phyloP scores from a whole-genome alignment of 176 grass and related monocot genomes.

The Oryza brachyantha region DNA sequence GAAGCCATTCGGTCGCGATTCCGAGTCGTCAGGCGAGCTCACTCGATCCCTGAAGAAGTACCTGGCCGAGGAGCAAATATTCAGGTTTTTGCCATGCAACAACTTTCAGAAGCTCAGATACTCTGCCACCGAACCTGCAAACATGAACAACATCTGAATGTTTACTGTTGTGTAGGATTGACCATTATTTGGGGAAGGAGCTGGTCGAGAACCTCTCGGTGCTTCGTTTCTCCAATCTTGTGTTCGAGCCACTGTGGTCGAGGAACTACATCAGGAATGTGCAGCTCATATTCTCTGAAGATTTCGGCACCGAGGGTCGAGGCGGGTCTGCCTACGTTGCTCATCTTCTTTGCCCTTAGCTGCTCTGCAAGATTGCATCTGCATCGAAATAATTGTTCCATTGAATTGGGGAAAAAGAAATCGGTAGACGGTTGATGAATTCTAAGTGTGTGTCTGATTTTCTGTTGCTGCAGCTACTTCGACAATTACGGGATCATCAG shows the following conservation, averaged over 20 bases:
- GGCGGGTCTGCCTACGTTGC: constrained; percentile 84
- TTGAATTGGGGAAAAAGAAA: neutral
- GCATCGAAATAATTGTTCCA: neutral
- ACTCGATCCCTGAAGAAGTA: constrained; percentile 72
- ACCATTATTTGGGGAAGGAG: constrained; percentile 97
- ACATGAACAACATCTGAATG: neutral
- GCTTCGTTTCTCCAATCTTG: constrained; percentile 93
- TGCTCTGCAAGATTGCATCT: no score
- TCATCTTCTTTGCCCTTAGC: neutral
- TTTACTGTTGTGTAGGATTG: constrained; percentile 55
- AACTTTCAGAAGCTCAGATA: neutral
- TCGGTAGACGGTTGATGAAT: neutral
- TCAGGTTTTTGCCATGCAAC: constrained; percentile 43
- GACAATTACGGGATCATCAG: constrained; percentile 93
- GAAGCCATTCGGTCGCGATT: constrained; percentile 94
- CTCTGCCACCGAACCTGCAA: neutral
- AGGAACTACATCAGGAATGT: constrained; percentile 91
- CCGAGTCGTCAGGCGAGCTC: constrained; percentile 73
- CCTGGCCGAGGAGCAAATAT: constrained; percentile 86
- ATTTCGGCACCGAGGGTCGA: constrained; percentile 91
- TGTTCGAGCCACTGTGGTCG: constrained; percentile 93
- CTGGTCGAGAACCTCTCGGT: constrained; percentile 97
- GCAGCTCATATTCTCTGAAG: constrained; percentile 90
- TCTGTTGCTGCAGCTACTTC: constrained; percentile 71
- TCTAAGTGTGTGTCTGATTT: neutral